Evolutionary conservation across 306 rosid genomes (phyloP), one percentile per base, ranked within the genome.

Genomic region (Sophora flavescens): DNA sequence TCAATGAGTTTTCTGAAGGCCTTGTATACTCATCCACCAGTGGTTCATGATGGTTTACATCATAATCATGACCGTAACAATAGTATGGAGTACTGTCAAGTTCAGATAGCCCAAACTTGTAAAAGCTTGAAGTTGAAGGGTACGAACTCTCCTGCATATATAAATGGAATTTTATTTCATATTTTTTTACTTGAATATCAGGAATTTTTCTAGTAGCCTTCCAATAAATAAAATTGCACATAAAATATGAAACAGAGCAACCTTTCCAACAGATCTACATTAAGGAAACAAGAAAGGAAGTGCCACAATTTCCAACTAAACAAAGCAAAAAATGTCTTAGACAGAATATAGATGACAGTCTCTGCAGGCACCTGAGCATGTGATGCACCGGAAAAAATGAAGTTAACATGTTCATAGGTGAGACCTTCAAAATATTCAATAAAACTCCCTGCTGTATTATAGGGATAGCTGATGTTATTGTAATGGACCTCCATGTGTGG

Each of bases 381-480:
- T 10, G 96, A 92, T 82, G 93, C 87, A 78, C 93, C 99, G 8
- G 96, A 89, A 89, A 95, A 95, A 78, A 92, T 95, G 83, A 95
- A 95, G 87, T 95, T 92, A 87, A 90, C 98, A 82, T 95, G 98
- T 54, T 95, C 97, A 15, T 92, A 92, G 12, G 97, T 95, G 68
- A 95, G 93, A 68, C 97, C 99, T 89, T 90, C 97, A 82, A 95
- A 86, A 80, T 92, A 92, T 79, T 92, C 99, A 78, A 91, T 90
- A 89, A 95, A 91, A 86, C 97, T 92, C 78, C 97, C 97, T 13
- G 96, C 92, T 11, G 92, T 74, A 78, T 51, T 89, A 75, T 95
- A 90, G 14, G 99, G 97, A 80, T 87, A 90, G 87, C 87, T 84
- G 70, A 85, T 83, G 83, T 81, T 90, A 67, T 85, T 82, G 89